Conservation (phyloP, 2,329 filamentous ascomycete genomes). For the Neoascochyta sp. region DNA sequence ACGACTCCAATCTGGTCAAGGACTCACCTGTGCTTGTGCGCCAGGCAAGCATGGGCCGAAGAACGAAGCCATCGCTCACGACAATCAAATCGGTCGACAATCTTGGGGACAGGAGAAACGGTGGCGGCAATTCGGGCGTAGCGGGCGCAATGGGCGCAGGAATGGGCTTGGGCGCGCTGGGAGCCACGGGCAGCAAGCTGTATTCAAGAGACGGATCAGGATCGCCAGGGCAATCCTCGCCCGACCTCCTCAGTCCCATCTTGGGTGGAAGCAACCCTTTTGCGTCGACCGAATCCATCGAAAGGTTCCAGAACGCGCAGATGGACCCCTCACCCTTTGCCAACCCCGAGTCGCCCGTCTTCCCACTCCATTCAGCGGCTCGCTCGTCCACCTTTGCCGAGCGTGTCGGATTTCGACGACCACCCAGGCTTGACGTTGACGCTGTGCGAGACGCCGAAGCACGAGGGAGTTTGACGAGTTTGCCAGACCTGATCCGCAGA, state of each 20-base stretch:
- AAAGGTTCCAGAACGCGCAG: slow-evolving; percentile 29
- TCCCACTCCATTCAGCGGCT: slow-evolving; percentile 30
- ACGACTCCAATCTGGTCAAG: slow-evolving; percentile 39
- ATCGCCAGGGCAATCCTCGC: slow-evolving; percentile 7
- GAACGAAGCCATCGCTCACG: slow-evolving; percentile 47
- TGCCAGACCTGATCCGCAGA: slow-evolving; percentile 84
- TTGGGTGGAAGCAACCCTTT: too few species aligned
- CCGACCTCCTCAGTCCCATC: too few species aligned
- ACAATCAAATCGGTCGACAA: slow-evolving; percentile 46
- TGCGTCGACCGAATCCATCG: too few species aligned
- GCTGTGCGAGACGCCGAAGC: slow-evolving; percentile 77
- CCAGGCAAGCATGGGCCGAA: slow-evolving; percentile 48
- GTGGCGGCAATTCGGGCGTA: slow-evolving; percentile 14
- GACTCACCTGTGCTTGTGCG: slow-evolving; percentile 32
- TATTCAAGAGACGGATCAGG: too few species aligned
- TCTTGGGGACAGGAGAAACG: slow-evolving; percentile 20
- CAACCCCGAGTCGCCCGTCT: slow-evolving; percentile 23
- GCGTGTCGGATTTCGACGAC: slow-evolving; percentile 47
- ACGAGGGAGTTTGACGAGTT: slow-evolving; percentile 83
- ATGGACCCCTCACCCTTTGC: slow-evolving; percentile 9
- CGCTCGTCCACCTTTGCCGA: slow-evolving; percentile 37
- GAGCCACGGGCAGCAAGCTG: too few species aligned
- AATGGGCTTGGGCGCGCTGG: slow-evolving; percentile 19
- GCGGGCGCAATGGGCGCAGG: too few species aligned
- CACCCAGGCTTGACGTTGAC: slow-evolving; percentile 76